Base-by-base conservation (phyloP, 2,329 filamentous ascomycete species). In the Gyromitra esculenta region DNA sequence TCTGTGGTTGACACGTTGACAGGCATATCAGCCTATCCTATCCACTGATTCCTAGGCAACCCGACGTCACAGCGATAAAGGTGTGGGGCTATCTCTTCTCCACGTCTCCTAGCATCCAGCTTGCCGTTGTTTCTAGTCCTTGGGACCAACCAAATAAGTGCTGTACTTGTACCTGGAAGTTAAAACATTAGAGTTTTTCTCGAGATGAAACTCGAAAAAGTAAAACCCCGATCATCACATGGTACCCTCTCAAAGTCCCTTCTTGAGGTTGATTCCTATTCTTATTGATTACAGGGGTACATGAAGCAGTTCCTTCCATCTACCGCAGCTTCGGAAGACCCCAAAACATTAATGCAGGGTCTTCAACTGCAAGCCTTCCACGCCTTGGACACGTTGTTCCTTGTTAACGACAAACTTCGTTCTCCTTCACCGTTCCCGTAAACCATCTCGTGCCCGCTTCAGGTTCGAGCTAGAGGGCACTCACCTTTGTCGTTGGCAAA, bases 361-460 rank as follows among this genome's bases (percentile, higher is more conserved):
- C 77, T 63, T 59, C 25, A 52, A 70, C 67, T 74, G 73, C 68
- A 73, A 73, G 73, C 43, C 60, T 77, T 62, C 66, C 60, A 76
- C 57, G 57, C 70, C 65, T 62, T 62, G 75, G 54, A 78, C 77
- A 78, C 77, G 77, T 78, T 71, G 75, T 78, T 78, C 71, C 70
- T 77, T 75, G 59, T 62, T 52, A 77, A 59, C 48, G 52, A 59
- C 48, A 59, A 63, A 43, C 48, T 65, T 64, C 39, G 13, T 41
- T 69, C 7, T 37, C 35, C 25, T 74, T 65, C 21, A 59, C 60
- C 50, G 41, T 68, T 77, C 64, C 63, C 43, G 63, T 64, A 65
- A 56, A 45, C 71, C 52, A 65, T 70, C 71, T 70, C 21, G 13
- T 48, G 71, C 64, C 60, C 43, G 64, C 64, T 75, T 48, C 57